Percentiles rank a stretch among this genome's conserved stretches.
These are phyloP conservation scores for Malus hybrid DNA, from an alignment of 331 rosid species.

Conservation along the genomic window DNA sequence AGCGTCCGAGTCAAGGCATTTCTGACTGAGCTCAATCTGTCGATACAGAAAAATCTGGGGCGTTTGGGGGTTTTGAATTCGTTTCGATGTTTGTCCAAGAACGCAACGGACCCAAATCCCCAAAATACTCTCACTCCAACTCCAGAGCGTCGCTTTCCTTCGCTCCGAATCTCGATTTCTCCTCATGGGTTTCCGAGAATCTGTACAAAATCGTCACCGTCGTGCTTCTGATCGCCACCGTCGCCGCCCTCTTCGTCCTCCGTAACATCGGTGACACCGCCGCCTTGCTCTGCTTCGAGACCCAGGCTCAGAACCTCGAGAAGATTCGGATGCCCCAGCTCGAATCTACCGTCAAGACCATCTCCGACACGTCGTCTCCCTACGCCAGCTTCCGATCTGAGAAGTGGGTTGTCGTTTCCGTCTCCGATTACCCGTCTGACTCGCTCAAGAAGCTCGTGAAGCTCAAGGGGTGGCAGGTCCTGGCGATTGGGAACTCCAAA, in stretches of 20 bases:
- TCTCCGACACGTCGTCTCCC: slow-evolving; percentile 47
- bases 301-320: slow-evolving; percentile 51
- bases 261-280: slow-evolving; percentile 82
- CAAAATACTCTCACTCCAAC: slow-evolving; percentile 24
- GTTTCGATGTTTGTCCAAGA: slow-evolving; percentile 80
- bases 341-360: slow-evolving; percentile 40
- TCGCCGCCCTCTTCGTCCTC: slow-evolving; percentile 70
- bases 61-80: not conserved
- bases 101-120: slow-evolving; percentile 50
- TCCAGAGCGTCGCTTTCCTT: slow-evolving; percentile 24
- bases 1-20: not conserved
- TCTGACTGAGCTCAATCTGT: not conserved
- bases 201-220: slow-evolving; percentile 50
- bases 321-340: slow-evolving; percentile 61
- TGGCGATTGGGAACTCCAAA: slow-evolving; percentile 65
- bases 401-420: slow-evolving; percentile 80
- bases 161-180: slow-evolving; percentile 59
- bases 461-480: slow-evolving; percentile 83
- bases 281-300: slow-evolving; percentile 81
- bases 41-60: no score
- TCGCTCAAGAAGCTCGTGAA: slow-evolving; percentile 58
- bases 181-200: slow-evolving; percentile 75
- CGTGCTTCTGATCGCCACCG: slow-evolving; percentile 44
- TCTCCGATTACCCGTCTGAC: slow-evolving; percentile 60
- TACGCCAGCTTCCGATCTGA: slow-evolving; percentile 63